Base-by-base conservation (phyloP, 2,329 filamentous ascomycete genomes). In the Beauveria sp. region DNA sequence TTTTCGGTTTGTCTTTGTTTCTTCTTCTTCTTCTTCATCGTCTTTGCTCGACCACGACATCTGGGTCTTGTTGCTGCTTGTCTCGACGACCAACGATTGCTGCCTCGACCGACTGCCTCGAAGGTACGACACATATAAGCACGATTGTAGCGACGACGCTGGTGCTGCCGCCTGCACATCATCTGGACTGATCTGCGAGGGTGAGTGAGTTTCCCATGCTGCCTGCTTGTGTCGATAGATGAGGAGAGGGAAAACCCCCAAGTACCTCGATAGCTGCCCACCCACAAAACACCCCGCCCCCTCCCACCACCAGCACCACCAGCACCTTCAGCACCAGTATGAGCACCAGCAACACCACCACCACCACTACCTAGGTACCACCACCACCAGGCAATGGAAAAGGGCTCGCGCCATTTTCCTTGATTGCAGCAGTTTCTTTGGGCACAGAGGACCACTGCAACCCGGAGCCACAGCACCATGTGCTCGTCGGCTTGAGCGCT, bases 91-190 rank as follows among this genome's bases (percentile, higher is more conserved):
- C 38, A 54, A 16, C 34, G n/a, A 38, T 14, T 38, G 34, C 34
- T 38, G 34, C 34, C 49, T 30, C 22, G 34, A 40, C 24, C 14
- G n/a, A 38, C 42, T 14, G 9, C 18, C 12, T 34, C 12, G 28
- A 46, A 42, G 6, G 8, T 1, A 34, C 54, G 22, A 22, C 20
- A 47, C 24, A 22, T 16, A 47, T n/a, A 47, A n/a, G 20, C 46
- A 40, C 47, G 34, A 42, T 58, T 54, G 40, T 28, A 42, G 46
- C 45, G 56, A 58, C 43, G 43, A 34, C 56, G 46, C 56, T 18
- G 20, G 56, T 58, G 46, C 56, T 51, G 46, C 34, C 34, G 46
- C 56, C 45, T 58, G 56, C 56, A 58, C 56, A 50, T 51, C 56
- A 58, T 58, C 56, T 58, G 56, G 30, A 50, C 16, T 10, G 22